Percentiles rank a stretch among this genome's conserved stretches.
These are phyloP conservation scores for Phytophthora idaei DNA, from an alignment of 352 stramenopile genomes.

Conservation along the genomic window DNA sequence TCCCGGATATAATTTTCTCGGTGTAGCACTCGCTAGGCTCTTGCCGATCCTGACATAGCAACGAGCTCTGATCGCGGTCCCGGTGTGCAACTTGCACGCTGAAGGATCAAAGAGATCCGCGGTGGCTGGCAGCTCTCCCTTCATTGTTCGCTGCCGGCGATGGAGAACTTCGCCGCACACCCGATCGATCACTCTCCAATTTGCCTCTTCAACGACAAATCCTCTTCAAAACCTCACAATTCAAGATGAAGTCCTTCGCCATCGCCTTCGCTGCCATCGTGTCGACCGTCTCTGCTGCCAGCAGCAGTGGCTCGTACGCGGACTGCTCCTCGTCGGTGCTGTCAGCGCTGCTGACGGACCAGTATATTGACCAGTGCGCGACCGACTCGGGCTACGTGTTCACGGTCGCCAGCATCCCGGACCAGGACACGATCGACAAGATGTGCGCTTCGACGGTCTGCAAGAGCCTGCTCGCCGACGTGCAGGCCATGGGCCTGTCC, in stretches of 20 bases:
- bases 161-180: background rate
- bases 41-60: slow-evolving; percentile 12
- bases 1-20: too few relatives aligned
- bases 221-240: background rate
- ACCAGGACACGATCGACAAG: slow-evolving; percentile 14
- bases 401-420: slow-evolving; percentile 28
- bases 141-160: background rate
- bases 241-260: slow-evolving; percentile 38
- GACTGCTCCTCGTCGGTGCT: slow-evolving; percentile 32
- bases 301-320: slow-evolving; percentile 21
- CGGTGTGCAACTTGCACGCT: background rate
- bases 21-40: slow-evolving; percentile 1
- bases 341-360: slow-evolving; percentile 26
- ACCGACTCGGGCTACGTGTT: slow-evolving; percentile 40
- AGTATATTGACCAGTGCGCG: slow-evolving; percentile 32
- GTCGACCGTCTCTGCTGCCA: slow-evolving; percentile 25
- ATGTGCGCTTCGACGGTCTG: slow-evolving; percentile 36
- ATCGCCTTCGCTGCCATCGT: slow-evolving; percentile 17
- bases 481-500: slow-evolving; percentile 20
- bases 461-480: slow-evolving; percentile 24
- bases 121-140: background rate
- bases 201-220: slow-evolving; percentile 41
- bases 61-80: background rate
- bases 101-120: background rate
- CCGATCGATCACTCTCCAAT: slow-evolving; percentile 37